Evolutionary conservation across 352 stramenopile species (phyloP).

Genomic region (Pythium myriotylum): DNA sequence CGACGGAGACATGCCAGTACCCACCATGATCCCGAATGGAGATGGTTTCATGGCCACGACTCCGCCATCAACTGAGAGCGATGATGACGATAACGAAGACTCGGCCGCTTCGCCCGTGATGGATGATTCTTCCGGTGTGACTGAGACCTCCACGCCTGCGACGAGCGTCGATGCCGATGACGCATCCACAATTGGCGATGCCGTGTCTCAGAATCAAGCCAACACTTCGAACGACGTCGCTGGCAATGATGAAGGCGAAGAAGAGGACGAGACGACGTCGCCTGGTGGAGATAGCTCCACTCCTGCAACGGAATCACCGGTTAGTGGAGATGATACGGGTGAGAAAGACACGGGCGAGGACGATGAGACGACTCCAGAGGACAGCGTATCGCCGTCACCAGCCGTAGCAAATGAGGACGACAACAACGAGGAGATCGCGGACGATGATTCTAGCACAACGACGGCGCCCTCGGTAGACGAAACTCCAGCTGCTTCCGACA

Average conservation of each 20-base stretch:
- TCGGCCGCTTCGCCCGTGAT: neutral
- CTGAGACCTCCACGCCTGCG: neutral
- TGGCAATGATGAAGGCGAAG: neutral
- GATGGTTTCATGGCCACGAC: too few relatives aligned
- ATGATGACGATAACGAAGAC: neutral
- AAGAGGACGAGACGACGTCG: neutral
- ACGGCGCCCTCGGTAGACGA: neutral
- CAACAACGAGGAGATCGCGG: neutral
- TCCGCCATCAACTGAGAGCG: neutral
- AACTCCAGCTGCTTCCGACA: neutral
- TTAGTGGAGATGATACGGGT: neutral
- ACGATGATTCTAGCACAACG: neutral
- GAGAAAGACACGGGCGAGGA: neutral
- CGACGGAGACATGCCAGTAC: conserved; percentile 2
- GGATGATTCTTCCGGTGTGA: neutral
- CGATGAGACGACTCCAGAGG: neutral
- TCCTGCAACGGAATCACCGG: neutral
- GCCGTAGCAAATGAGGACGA: neutral
- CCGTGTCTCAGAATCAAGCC: neutral
- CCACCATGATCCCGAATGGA: neutral
- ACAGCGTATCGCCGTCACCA: neutral
- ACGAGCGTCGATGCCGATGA: neutral
- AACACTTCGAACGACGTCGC: neutral
- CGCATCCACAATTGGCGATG: neutral
- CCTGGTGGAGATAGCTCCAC: too few relatives aligned